Evolutionary conservation across 768 basidiomycete genomes (phyloP), one percentile per base, ranked within the genome.

Genomic region (Mycena haematopus): DNA sequence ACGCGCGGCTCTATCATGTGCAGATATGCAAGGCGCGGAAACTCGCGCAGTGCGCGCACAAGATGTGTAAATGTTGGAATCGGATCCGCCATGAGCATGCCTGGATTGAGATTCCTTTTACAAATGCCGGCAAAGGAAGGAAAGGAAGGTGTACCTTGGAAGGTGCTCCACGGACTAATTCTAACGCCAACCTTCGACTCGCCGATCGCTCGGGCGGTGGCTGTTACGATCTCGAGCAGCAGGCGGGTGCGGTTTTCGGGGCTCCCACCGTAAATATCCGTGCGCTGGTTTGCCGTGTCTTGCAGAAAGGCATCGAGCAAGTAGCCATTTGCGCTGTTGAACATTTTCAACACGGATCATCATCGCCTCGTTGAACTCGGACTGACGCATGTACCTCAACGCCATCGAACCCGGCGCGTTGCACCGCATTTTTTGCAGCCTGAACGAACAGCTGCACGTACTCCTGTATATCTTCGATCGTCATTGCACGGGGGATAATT

Each of bases 191-290:
- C 53, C 9, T 51, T 55, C 4, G 52, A 40, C 47, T 46, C 60
- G 47, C 53, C 60, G 29, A 61, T 35, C 1, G 47, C 31, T 22
- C 19, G 19, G 6, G 53, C 46, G 5, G 60, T 56, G 7, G 51
- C 60, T 7, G 33, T 24, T 27, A 61, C 60, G 47, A 56, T 25
- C 15, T 61, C 60, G 7, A 61, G 54, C 7, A 61, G n/a, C 1
- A 61, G 25, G 29, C 60, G 60, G 19, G 36, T 24, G 1, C 60
- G 60, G n/a, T 61, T 61, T 33, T 55, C 60, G 5, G 54, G 44
- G 25, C 60, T 61, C 8, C 60, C 60, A 35, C 60, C 60, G 19
- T 61, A 61, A 13, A 6, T 53, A 47, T 61, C 60, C 21, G 60
- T 61, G 6, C 60, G 60, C 27, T 50, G 24, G 52, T 61, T 61